These are phyloP conservation scores for Colletotrichum spinosum DNA, from an alignment of 2,329 filamentous ascomycete genomes.

Conservation along the genomic window DNA sequence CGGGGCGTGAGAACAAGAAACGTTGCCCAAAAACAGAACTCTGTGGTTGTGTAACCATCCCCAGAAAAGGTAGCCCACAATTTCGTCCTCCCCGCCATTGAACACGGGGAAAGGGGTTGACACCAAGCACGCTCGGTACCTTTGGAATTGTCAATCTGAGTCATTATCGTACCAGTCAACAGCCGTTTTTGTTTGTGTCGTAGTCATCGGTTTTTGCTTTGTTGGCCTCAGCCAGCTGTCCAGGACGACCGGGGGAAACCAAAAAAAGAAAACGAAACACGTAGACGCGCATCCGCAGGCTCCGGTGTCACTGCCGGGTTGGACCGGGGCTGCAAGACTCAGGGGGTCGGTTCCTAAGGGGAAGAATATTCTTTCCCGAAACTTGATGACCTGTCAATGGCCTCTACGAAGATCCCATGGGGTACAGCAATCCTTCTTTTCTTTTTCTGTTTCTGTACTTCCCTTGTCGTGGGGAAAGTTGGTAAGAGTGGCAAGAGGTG, in stretches of 20 bases:
- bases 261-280: not conserved
- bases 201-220: conserved; percentile 1
- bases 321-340: too few relatives aligned
- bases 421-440: conserved; percentile 5
- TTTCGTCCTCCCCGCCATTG: conserved; percentile 5
- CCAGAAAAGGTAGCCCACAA: conserved; percentile 24
- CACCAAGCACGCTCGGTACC: not conserved
- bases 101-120: conserved; percentile 22
- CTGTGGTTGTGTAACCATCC: not conserved
- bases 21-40: not conserved
- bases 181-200: too few relatives aligned
- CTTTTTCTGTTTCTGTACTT: not conserved
- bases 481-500: too few relatives aligned
- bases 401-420: conserved; percentile 20
- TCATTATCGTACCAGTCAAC: conserved; percentile 8
- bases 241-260: not conserved
- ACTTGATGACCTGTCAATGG: too few relatives aligned
- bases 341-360: too few relatives aligned
- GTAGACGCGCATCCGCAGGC: conserved; percentile 15
- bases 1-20: not conserved
- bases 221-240: conserved; percentile 1
- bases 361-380: too few relatives aligned
- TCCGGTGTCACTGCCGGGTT: conserved; percentile 15
- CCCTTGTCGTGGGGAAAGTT: too few relatives aligned
- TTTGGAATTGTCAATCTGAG: conserved; percentile 13